Conservation (phyloP, 768 basidiomycete species). For the Hericium coralloides region DNA sequence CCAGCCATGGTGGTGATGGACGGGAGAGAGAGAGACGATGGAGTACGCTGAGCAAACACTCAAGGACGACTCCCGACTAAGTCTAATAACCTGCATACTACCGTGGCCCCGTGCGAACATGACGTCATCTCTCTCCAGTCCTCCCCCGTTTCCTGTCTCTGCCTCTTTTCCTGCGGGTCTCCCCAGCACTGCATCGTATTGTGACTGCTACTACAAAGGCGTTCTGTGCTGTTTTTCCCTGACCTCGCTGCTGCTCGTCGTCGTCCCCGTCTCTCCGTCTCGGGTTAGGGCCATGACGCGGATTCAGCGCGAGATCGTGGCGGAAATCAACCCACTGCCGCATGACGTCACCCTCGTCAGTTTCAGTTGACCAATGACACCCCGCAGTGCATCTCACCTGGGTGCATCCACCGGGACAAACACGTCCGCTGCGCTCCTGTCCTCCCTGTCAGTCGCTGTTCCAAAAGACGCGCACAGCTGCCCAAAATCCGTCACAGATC, state of each 20-base stretch:
- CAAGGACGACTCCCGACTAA: too few relatives aligned
- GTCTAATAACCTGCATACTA: background rate
- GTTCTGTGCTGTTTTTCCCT: background rate
- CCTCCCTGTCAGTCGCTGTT: background rate
- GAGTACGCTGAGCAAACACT: background rate
- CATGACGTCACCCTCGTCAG: slow-evolving; percentile 10
- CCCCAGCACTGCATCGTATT: background rate
- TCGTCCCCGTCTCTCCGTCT: background rate
- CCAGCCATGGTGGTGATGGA: slow-evolving; percentile 47
- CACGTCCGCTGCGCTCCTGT: slow-evolving; percentile 53
- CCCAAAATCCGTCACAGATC: too few relatives aligned
- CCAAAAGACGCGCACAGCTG: background rate
- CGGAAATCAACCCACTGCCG: slow-evolving; percentile 14
- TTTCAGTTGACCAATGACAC: background rate
- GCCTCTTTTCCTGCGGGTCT: background rate
- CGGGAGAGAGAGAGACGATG: background rate
- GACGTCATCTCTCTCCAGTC: slow-evolving; percentile 5
- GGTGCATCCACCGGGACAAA: slow-evolving; percentile 83
- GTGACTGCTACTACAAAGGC: background rate
- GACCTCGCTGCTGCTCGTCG: background rate
- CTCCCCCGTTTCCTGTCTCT: background rate
- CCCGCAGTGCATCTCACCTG: slow-evolving; percentile 52
- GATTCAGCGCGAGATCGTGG: slow-evolving; percentile 12
- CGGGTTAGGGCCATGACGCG: slow-evolving; percentile 5
- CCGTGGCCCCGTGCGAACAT: slow-evolving; percentile 5